These are phyloP conservation scores for Bryoerythrophyllum caledonicum DNA, from an alignment of 225 moss, liverwort and hornwort species.

Conservation along the genomic window DNA sequence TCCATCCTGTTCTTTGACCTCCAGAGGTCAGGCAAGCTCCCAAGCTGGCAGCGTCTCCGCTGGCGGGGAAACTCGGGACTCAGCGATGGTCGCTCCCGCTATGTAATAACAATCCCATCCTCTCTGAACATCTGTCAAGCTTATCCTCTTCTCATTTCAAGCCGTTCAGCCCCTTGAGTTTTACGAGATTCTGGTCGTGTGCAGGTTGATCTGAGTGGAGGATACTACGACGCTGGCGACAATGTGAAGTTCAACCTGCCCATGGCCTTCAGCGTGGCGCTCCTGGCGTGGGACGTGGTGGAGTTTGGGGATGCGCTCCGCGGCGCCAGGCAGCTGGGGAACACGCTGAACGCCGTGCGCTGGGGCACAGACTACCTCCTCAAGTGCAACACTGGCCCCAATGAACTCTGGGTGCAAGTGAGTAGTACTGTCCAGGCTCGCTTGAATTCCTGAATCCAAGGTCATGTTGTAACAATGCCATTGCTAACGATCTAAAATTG, in stretches of 20 bases:
- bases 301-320: conserved; percentile 38
- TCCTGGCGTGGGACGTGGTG: conserved; percentile 43
- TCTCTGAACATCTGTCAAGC: not conserved
- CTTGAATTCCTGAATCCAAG: not conserved
- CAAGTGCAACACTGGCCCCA: conserved; percentile 30
- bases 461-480: not conserved
- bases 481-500: not conserved
- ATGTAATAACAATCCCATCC: conserved; percentile 22
- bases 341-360: conserved; percentile 42
- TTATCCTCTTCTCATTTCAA: not conserved
- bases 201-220: conserved; percentile 44
- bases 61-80: conserved; percentile 60
- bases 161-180: not conserved
- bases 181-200: conserved; percentile 4
- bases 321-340: conserved; percentile 37
- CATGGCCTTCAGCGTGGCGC: conserved; percentile 43
- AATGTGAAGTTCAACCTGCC: conserved; percentile 46
- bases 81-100: conserved; percentile 37
- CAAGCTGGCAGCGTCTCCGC: conserved; percentile 49
- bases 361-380: conserved; percentile 58
- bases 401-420: conserved; percentile 54
- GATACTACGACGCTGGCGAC: conserved; percentile 49
- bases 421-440: conserved; percentile 25
- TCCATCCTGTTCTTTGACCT: conserved; percentile 66
- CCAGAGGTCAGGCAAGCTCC: conserved; percentile 59